Percentiles rank a stretch among this genome's conserved stretches.
These are phyloP conservation scores for Arctostaphylos glauca DNA, from an alignment of 148 eudicot genomes.

Conservation along the genomic window DNA sequence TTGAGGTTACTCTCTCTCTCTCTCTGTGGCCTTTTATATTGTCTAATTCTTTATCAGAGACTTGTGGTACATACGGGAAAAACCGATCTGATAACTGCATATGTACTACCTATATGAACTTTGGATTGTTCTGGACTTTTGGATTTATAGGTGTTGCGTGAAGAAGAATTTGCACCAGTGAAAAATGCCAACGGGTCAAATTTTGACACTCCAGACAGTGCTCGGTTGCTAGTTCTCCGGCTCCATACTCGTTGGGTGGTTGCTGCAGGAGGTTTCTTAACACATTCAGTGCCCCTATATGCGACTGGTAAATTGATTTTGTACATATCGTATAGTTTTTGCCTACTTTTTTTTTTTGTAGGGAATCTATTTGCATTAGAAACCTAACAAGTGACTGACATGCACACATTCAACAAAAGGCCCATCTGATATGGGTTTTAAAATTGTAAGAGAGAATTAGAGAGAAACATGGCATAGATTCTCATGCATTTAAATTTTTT, in stretches of 20 bases:
- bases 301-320: conserved; percentile 57
- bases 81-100: neutral
- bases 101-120: neutral
- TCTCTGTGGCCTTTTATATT: neutral
- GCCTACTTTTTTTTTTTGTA: neutral
- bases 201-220: conserved; percentile 96
- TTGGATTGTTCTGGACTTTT: conserved; percentile 7
- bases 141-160: conserved; percentile 66
- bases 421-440: neutral
- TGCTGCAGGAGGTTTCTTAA: conserved; percentile 98
- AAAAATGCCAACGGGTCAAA: conserved; percentile 92
- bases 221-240: conserved; percentile 80
- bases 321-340: neutral
- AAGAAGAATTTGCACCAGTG: conserved; percentile 98
- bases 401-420: neutral
- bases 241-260: conserved; percentile 97
- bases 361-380: neutral
- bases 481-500: too few relatives aligned
- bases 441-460: neutral
- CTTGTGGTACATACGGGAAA: neutral
- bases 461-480: too few relatives aligned
- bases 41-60: neutral
- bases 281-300: conserved; percentile 94
- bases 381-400: neutral
- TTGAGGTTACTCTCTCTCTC: conserved; percentile 54